Percentiles rank a stretch among this genome's conserved stretches.
phyloP scores from a whole-genome alignment of 202 grass and related monocot species.

The Saccharum hybrid region DNA sequence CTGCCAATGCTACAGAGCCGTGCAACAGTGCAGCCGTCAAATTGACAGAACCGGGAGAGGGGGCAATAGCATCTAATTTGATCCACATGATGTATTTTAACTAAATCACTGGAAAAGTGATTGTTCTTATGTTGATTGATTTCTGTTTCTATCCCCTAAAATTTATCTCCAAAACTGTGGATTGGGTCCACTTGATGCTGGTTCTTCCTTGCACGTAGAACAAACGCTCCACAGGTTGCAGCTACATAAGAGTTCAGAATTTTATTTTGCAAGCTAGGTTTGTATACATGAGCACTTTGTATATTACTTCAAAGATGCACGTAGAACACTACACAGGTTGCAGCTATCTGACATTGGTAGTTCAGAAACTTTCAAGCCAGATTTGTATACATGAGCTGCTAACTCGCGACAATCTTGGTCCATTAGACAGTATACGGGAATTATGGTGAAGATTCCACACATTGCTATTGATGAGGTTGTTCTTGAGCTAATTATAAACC shows the following conservation, averaged over 20 bases:
- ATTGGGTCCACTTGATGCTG: background rate
- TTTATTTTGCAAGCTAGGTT: background rate
- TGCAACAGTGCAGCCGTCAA: background rate
- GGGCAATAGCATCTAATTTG: constrained; percentile 32
- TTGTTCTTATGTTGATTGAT: constrained; percentile 1
- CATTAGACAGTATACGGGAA: background rate
- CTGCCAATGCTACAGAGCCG: constrained; percentile 43
- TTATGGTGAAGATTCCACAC: background rate
- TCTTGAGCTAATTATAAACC: constrained; percentile 22
- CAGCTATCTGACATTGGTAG: background rate
- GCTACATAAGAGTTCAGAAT: background rate
- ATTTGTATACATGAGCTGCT: background rate
- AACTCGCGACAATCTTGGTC: background rate
- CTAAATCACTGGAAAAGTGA: constrained; percentile 38
- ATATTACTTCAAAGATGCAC: background rate
- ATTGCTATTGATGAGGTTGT: background rate
- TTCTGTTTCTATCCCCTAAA: background rate
- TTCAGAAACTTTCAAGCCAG: background rate
- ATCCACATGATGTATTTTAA: constrained; percentile 39
- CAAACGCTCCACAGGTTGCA: background rate
- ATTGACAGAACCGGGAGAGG: constrained; percentile 1
- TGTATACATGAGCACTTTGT: background rate
- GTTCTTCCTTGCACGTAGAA: background rate
- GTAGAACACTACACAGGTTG: background rate
- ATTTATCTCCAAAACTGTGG: background rate